Evolutionary conservation across 345 rosid genomes (phyloP), one percentile per base, ranked within the genome.

Genomic region (Corchorus capsularis): DNA sequence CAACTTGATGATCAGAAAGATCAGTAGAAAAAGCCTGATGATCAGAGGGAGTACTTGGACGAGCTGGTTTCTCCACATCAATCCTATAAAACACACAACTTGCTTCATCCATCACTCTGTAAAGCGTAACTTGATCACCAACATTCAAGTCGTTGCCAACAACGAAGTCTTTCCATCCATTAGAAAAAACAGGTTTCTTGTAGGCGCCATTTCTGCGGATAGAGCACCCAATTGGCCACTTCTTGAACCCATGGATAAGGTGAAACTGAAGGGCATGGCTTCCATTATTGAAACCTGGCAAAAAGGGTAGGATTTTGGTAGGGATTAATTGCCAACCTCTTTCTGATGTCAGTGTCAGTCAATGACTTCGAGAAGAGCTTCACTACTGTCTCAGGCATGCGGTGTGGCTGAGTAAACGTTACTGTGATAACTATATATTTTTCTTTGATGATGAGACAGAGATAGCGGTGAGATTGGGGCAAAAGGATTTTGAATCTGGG

Each of bases 281-380:
- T 65, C 22, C 52, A 5, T 0, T 27, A 27, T 45, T 37, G 52
- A 14, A 41, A 20, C 6, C 5, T 6, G 50, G 13, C 20, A 65
- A 4, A 13, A 10, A 41, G 1, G 52, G 43, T 15, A 65, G 52
- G 37, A 8, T 45, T 20, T 43, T 43, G 50, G 52, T 41, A 13
- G 70, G 70, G 70, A 65, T 27, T n/a, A n/a, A n/a, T n/a, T 3
- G 70, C 15, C 52, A 65, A 39, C 68, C 68, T 32, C 14, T 63
- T 32, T 2, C 4, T 13, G 5, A 9, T 62, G 17, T 62, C 67
- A 32, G 67, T 62, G 7, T 8, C 3, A 12, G 67, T 62, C 10
- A 62, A 15, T 32, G 15, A 32, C 45, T 62, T 62, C 2, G 41
- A 35, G 39, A 56, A 16, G 19, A 56, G 20, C 61, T 16, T 10